Evolutionary conservation across 2,329 filamentous ascomycete species (phyloP).

Genomic region (Pestalotiopsis sp.): DNA sequence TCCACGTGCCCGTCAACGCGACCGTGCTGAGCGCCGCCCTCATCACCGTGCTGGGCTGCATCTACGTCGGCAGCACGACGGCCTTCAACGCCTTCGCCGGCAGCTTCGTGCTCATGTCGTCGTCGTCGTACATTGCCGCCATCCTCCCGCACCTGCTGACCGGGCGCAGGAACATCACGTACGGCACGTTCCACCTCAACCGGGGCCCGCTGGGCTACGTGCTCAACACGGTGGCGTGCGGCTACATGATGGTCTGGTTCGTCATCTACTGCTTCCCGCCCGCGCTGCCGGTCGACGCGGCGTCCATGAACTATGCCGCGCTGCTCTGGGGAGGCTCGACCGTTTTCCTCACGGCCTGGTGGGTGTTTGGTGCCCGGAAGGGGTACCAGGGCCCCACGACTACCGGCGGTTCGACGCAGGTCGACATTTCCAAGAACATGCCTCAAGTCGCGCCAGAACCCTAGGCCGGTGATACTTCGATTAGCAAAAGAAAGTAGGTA

Average conservation of each 20-base stretch:
- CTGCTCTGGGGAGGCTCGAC: constrained; percentile 47
- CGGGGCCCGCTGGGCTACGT: constrained; percentile 46
- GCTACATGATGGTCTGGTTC: constrained; percentile 62
- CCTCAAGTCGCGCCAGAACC: neutral
- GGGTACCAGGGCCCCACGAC: constrained; percentile 10
- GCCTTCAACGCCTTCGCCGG: constrained; percentile 71
- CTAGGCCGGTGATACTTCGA: neutral
- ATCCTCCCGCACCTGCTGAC: constrained; percentile 61
- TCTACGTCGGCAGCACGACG: constrained; percentile 67
- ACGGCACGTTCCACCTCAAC: constrained; percentile 61
- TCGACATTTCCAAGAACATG: neutral
- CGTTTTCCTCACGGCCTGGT: constrained; percentile 41
- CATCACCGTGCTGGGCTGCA: constrained; percentile 58
- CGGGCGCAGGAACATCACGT: constrained; percentile 44
- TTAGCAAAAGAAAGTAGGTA: neutral
- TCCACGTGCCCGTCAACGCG: constrained; percentile 44
- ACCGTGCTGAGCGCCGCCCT: constrained; percentile 48
- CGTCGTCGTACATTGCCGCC: constrained; percentile 62
- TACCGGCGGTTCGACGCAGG: constrained; percentile 2
- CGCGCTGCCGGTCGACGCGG: constrained; percentile 43
- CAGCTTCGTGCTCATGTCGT: constrained; percentile 29
- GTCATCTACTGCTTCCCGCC: constrained; percentile 67
- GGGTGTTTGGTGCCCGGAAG: constrained; percentile 30
- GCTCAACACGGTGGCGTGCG: constrained; percentile 53
- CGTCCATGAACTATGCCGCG: constrained; percentile 56